phyloP scores from a whole-genome alignment of 1,284 basidiomycete genomes.

The Mycena citricolor region DNA sequence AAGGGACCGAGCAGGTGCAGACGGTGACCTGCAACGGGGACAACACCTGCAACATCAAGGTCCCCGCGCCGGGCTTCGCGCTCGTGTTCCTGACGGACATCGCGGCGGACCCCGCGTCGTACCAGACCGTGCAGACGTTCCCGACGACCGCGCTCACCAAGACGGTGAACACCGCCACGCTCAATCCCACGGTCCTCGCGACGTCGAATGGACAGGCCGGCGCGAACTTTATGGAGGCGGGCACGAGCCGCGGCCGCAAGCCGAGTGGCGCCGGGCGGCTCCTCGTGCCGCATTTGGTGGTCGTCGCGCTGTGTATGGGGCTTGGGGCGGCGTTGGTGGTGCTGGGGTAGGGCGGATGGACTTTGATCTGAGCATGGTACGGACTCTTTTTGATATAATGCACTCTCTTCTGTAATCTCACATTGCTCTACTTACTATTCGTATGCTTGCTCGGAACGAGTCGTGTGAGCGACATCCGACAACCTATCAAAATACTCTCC shows the following conservation, averaged over 20 bases:
- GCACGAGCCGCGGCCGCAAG: constrained; percentile 14
- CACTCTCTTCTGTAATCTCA: too few species aligned
- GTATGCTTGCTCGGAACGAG: too few species aligned
- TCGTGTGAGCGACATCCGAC: too few species aligned
- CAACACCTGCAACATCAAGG: constrained; percentile 57
- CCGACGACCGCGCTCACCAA: constrained; percentile 52
- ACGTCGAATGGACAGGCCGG: constrained; percentile 31
- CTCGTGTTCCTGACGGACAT: constrained; percentile 58
- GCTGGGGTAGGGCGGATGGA: background rate
- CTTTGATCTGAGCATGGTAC: too few species aligned
- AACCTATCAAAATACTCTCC: too few species aligned
- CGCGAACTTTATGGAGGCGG: constrained; percentile 16
- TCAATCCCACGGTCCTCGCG: constrained; percentile 24
- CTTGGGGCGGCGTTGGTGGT: constrained; percentile 9
- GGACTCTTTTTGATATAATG: too few species aligned
- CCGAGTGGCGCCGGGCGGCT: constrained; percentile 10
- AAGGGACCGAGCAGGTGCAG: constrained; percentile 49
- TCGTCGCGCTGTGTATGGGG: constrained; percentile 6
- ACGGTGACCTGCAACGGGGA: constrained; percentile 51
- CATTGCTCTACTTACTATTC: too few species aligned
- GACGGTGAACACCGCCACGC: constrained; percentile 43
- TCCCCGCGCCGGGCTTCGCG: constrained; percentile 72
- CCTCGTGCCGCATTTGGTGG: constrained; percentile 4
- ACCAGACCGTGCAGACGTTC: constrained; percentile 47
- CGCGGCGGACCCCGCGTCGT: constrained; percentile 14